Percentiles rank a stretch among this genome's conserved stretches.
Conservation (phyloP, 345 rosid genomes). For the Clarkia xantiana region DNA sequence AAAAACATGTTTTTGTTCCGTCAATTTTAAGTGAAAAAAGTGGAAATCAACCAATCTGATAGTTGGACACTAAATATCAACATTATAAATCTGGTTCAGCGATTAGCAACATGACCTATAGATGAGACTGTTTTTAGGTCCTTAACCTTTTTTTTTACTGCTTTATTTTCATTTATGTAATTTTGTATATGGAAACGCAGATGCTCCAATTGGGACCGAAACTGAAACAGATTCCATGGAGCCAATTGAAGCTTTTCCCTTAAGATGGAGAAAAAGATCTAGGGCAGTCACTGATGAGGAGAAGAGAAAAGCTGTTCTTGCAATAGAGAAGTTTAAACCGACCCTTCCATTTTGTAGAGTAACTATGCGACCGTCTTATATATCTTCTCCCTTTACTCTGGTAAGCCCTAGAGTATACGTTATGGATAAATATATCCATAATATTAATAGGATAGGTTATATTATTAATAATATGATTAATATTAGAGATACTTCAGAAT, state of each 20-base stretch:
- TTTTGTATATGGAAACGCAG: slow-evolving; percentile 16
- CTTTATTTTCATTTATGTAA: background rate
- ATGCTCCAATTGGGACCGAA: slow-evolving; percentile 25
- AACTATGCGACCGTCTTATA: slow-evolving; percentile 67
- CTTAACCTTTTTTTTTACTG: no score
- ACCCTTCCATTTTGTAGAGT: slow-evolving; percentile 73
- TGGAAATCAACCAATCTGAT: no score
- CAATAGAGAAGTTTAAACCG: slow-evolving; percentile 70
- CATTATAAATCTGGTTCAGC: no score
- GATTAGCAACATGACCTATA: no score
- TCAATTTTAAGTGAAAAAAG: no score
- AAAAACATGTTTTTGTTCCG: no score
- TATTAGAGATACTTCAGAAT: no score
- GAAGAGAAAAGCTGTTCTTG: slow-evolving; percentile 57
- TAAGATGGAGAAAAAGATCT: slow-evolving; percentile 62
- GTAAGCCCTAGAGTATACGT: slow-evolving; percentile 8
- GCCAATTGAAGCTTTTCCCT: slow-evolving; percentile 46
- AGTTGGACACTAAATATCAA: no score
- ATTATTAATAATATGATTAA: no score
- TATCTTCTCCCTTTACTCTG: slow-evolving; percentile 74
- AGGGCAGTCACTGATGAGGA: slow-evolving; percentile 75
- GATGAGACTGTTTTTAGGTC: no score
- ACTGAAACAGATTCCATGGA: slow-evolving; percentile 31
- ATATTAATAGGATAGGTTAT: no score
- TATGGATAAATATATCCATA: no score